Evolutionary conservation across 78 protist species (phyloP).

Genomic region (Polysphondylium violaceum): DNA sequence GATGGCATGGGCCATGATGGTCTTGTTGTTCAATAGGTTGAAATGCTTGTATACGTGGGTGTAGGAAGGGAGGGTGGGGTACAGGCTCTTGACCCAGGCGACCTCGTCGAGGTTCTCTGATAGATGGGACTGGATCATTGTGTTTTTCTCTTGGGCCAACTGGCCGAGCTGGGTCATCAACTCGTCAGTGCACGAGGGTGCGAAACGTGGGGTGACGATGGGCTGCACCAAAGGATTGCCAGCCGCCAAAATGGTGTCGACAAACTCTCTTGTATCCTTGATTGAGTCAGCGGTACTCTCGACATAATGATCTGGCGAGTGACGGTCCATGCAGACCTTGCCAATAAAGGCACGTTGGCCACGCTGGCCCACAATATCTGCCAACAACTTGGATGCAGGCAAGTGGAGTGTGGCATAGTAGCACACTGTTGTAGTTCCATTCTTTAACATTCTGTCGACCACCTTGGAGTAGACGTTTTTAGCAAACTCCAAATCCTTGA

Average conservation of each 20-base stretch:
- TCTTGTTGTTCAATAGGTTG: constrained; percentile 77
- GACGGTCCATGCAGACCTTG: constrained; percentile 88
- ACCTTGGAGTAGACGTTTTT: constrained; percentile 69
- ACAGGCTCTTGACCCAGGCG: constrained; percentile 69
- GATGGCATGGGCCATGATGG: constrained; percentile 91
- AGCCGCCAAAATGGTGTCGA: background rate
- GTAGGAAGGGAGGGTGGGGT: constrained; percentile 74
- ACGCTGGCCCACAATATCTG: background rate
- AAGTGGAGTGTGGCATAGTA: constrained; percentile 93
- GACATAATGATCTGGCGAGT: constrained; percentile 90
- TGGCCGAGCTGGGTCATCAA: constrained; percentile 57
- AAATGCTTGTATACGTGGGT: constrained; percentile 85
- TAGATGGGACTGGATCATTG: constrained; percentile 87
- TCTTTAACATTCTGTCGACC: constrained; percentile 71
- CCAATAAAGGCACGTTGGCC: constrained; percentile 96
- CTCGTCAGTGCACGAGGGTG: constrained; percentile 84
- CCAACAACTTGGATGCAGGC: constrained; percentile 81
- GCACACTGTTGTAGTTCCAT: constrained; percentile 91
- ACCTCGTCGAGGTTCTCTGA: constrained; percentile 87
- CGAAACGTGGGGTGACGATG: constrained; percentile 91
- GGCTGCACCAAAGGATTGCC: constrained; percentile 66
- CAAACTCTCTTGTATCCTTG: constrained; percentile 52
- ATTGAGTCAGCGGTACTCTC: constrained; percentile 86
- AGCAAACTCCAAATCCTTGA: constrained; percentile 84
- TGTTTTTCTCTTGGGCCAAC: constrained; percentile 9